phyloP scores from a whole-genome alignment of 2,329 filamentous ascomycete species.

The Phaeosphaeriaceae sp. region DNA sequence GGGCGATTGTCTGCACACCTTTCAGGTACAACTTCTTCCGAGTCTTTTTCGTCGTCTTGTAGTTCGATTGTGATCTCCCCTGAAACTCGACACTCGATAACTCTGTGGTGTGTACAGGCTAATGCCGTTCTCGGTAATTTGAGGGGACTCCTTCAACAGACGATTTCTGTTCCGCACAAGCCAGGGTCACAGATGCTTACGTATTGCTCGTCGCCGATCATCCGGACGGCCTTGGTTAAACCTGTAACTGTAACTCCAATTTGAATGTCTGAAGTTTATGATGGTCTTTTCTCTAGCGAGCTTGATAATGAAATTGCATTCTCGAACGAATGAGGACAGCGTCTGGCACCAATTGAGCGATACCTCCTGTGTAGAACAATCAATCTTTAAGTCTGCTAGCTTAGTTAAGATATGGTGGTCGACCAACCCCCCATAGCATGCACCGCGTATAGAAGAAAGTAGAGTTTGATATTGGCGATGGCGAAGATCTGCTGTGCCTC shows the following conservation, averaged over 20 bases:
- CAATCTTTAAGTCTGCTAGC: constrained; percentile 19
- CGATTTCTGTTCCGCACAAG: constrained; percentile 18
- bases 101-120: not conserved
- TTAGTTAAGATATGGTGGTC: constrained; percentile 25
- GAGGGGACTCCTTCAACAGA: constrained; percentile 18
- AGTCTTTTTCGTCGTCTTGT: not conserved
- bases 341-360: constrained; percentile 26
- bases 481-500: too few species aligned
- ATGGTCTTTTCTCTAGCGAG: constrained; percentile 1
- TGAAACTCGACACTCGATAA: too few species aligned
- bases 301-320: constrained; percentile 14
- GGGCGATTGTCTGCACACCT: constrained; percentile 10
- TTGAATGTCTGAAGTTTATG: too few species aligned
- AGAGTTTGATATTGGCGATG: too few species aligned
- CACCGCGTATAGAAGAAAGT: too few species aligned
- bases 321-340: constrained; percentile 20
- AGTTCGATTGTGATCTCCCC: not conserved
- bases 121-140: constrained; percentile 13
- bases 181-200: constrained; percentile 22
- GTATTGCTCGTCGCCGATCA: constrained; percentile 13
- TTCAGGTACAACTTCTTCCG: constrained; percentile 14
- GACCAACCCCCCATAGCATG: constrained; percentile 24
- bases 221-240: not conserved
- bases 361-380: constrained; percentile 19
- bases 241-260: too few species aligned